Evolutionary conservation across 495 filamentous ascomycete genomes (phyloP).

Genomic region (Astrothelium macrocarpum): DNA sequence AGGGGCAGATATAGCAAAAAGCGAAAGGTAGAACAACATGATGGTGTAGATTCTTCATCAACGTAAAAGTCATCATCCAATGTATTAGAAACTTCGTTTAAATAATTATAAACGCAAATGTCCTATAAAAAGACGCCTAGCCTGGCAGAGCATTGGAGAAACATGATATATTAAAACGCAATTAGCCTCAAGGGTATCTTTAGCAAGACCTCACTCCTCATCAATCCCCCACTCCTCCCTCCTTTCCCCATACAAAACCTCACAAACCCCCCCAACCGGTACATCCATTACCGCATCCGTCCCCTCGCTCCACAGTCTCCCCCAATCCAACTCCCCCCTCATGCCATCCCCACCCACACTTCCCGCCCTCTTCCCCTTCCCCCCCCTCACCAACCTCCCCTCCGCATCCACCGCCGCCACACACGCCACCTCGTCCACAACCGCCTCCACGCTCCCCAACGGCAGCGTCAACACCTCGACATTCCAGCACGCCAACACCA

Average conservation of each 20-base stretch:
- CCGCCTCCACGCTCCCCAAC: slow-evolving; percentile 70
- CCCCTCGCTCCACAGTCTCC: slow-evolving; percentile 72
- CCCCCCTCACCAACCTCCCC: slow-evolving; percentile 41
- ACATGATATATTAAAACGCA: too few relatives aligned
- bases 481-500: slow-evolving; percentile 87
- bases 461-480: slow-evolving; percentile 76
- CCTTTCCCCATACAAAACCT: slow-evolving; percentile 61
- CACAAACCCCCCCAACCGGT: slow-evolving; percentile 91
- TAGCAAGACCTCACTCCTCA: too few relatives aligned
- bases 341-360: slow-evolving; percentile 18
- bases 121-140: neutral
- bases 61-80: neutral
- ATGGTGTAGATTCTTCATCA: slow-evolving; percentile 23
- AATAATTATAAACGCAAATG: neutral
- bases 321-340: slow-evolving; percentile 54
- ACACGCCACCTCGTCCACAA: slow-evolving; percentile 83
- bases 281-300: slow-evolving; percentile 98
- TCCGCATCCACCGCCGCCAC: slow-evolving; percentile 72
- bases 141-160: neutral
- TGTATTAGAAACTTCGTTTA: neutral
- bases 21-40: slow-evolving; percentile 38
- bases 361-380: slow-evolving; percentile 30
- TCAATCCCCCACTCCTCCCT: neutral
- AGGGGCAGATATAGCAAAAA: slow-evolving; percentile 61
- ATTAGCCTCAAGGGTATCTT: too few relatives aligned